Percentiles rank a stretch among this genome's conserved stretches.
Evolutionary conservation across 2,329 filamentous ascomycete species (phyloP).

Genomic region (Fusarium xyrophilum): DNA sequence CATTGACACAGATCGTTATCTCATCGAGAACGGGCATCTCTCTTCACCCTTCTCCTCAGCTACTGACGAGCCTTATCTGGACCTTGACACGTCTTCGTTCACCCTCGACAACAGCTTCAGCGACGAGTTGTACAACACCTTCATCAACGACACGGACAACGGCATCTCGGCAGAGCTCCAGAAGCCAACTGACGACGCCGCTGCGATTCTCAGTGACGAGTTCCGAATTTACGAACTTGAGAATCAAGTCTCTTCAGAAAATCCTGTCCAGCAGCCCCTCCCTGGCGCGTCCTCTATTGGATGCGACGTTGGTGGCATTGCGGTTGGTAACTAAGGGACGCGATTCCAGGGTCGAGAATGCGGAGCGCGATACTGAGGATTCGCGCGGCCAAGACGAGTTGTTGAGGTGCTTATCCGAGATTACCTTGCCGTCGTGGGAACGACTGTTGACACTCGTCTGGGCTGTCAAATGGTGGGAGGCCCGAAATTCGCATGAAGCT

Average conservation of each 20-base stretch:
- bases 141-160: constrained; percentile 61
- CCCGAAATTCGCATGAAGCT: constrained; percentile 43
- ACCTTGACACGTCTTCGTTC: constrained; percentile 63
- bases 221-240: constrained; percentile 63
- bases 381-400: constrained; percentile 50
- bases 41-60: constrained; percentile 72
- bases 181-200: constrained; percentile 58
- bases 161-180: constrained; percentile 55
- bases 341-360: constrained; percentile 54
- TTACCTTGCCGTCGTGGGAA: constrained; percentile 55
- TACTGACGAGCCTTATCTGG: constrained; percentile 73
- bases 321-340: constrained; percentile 70
- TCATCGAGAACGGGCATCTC: constrained; percentile 79
- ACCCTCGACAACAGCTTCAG: constrained; percentile 57
- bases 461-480: constrained; percentile 52
- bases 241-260: constrained; percentile 67
- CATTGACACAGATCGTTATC: constrained; percentile 76
- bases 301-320: constrained; percentile 77
- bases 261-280: constrained; percentile 76
- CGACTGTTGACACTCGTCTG: constrained; percentile 57
- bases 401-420: constrained; percentile 48
- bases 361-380: constrained; percentile 44
- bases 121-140: constrained; percentile 60
- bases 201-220: constrained; percentile 60
- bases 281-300: constrained; percentile 75